Evolutionary conservation across 2,329 filamentous ascomycete species (phyloP).

Genomic region (Fusarium sp.): DNA sequence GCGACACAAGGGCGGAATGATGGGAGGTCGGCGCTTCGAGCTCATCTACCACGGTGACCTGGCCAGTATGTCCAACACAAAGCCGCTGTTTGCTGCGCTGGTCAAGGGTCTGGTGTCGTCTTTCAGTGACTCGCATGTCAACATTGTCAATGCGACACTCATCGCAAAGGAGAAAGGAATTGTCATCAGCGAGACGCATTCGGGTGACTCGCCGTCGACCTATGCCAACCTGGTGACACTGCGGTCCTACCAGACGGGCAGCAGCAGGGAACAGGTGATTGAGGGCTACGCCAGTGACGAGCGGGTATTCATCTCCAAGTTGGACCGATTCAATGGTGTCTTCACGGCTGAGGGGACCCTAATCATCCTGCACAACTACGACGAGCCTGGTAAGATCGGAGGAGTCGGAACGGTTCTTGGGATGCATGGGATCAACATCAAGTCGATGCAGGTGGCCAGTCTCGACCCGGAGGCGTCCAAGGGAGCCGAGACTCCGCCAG

Average conservation of each 20-base stretch:
- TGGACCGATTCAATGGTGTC: constrained; percentile 79
- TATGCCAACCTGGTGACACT: constrained; percentile 81
- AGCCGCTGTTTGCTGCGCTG: constrained; percentile 81
- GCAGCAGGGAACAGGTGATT: constrained; percentile 59
- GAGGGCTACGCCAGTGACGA: constrained; percentile 76
- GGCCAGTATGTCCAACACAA: constrained; percentile 77
- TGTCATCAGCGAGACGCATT: constrained; percentile 79
- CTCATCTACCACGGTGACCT: constrained; percentile 83
- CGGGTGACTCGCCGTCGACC: constrained; percentile 70
- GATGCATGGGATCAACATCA: constrained; percentile 79
- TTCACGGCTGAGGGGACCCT: constrained; percentile 81
- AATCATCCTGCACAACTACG: constrained; percentile 84
- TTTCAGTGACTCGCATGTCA: constrained; percentile 78
- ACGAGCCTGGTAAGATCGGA: constrained; percentile 85
- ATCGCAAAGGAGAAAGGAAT: constrained; percentile 83
- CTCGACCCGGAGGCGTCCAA: constrained; percentile 52
- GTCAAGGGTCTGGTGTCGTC: constrained; percentile 80
- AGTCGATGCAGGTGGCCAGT: constrained; percentile 80
- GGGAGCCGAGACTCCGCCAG: constrained; percentile 38
- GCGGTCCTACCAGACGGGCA: constrained; percentile 59
- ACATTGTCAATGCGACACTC: constrained; percentile 84
- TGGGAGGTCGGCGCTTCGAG: constrained; percentile 77
- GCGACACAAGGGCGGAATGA: constrained; percentile 54
- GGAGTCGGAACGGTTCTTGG: constrained; percentile 80
- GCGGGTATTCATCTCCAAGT: constrained; percentile 75